Base-by-base conservation (phyloP, 2,329 filamentous ascomycete species). In the Fusarium torulosum region DNA sequence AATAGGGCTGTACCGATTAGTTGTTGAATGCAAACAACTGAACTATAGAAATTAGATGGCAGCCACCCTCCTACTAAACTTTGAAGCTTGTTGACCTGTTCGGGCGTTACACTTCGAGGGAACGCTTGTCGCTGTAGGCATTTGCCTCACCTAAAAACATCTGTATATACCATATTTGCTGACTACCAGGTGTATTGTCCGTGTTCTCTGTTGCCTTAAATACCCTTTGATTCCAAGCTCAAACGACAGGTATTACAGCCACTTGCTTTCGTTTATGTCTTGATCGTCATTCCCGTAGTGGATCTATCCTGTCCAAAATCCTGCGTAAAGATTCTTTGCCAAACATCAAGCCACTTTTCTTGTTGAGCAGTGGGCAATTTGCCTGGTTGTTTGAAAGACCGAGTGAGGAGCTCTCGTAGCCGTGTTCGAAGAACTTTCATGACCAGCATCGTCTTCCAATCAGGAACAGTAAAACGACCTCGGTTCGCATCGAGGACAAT, bases 401-500 rank as follows among this genome's bases (percentile, higher is more conserved):
- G 84, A 1, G 87, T 88, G 45, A 97, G 82, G 40, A 96, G 86
- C 69, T 97, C 93, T 67, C 90, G 88, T 19, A 97, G 82, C 25
- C 91, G 86, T 3, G 84, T 82, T 20, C 93, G 87, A 53, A 98
- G 81, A 7, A 89, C 88, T 79, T 97, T 97, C 74, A 99, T 81
- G n/a, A 91, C 94, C 35, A 97, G 86, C 85, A 96, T 90, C 1
- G 90, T 90, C 79, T 94, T 96, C 94, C 95, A 98, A 75, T 97
- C 92, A 6, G 89, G 86, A 1, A 96, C 86, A 21, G 91, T 87
- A 76, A 98, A 97, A 47, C 93, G 88, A 47, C 95, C 86, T 29
- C 94, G 87, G 76, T 97, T 97, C 43, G 93, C 91, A 75, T 97
- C 96, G 43, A 99, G 85, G 20, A 93, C 86, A 40, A 97, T 85